Conservation (phyloP, 108 stramenopile genomes). For the Chaetoceros muelleri region DNA sequence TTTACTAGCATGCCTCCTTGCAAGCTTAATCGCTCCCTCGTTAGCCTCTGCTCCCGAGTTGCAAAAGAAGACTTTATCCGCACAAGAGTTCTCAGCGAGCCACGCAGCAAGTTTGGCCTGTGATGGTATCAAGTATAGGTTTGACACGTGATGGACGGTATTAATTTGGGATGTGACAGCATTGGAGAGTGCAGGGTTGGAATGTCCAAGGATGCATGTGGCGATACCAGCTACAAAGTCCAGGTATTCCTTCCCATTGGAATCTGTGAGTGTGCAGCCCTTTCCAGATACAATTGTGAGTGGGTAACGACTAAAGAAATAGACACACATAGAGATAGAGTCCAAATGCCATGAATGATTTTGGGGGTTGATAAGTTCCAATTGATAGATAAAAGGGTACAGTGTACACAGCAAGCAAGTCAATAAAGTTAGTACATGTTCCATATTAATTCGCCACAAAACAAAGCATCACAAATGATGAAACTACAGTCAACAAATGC, state of each 20-base stretch:
- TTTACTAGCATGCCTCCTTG: slow-evolving; percentile 76
- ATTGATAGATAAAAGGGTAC: background rate
- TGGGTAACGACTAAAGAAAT: slow-evolving; percentile 47
- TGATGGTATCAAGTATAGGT: slow-evolving; percentile 87
- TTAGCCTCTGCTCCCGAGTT: slow-evolving; percentile 96
- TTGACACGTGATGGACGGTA: slow-evolving; percentile 81
- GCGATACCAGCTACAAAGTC: slow-evolving; percentile 96
- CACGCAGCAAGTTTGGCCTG: slow-evolving; percentile 89
- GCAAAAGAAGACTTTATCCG: slow-evolving; percentile 97
- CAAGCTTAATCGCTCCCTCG: slow-evolving; percentile 94
- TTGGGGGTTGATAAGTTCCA: background rate
- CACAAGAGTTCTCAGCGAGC: slow-evolving; percentile 81
- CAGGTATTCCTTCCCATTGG: slow-evolving; percentile 78
- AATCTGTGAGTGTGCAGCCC: slow-evolving; percentile 71
- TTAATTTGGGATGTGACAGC: slow-evolving; percentile 86
- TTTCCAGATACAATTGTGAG: slow-evolving; percentile 72
- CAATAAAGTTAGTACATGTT: background rate
- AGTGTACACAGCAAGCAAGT: background rate
- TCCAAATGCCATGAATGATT: background rate
- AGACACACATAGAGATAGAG: background rate
- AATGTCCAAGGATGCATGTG: slow-evolving; percentile 91
- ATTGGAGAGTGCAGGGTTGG: slow-evolving; percentile 56
- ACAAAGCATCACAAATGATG: background rate
- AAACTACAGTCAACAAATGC: background rate
- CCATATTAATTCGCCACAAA: background rate